Evolutionary conservation across 176 grass and related monocot species (phyloP).

Genomic region (Oryza nivara): DNA sequence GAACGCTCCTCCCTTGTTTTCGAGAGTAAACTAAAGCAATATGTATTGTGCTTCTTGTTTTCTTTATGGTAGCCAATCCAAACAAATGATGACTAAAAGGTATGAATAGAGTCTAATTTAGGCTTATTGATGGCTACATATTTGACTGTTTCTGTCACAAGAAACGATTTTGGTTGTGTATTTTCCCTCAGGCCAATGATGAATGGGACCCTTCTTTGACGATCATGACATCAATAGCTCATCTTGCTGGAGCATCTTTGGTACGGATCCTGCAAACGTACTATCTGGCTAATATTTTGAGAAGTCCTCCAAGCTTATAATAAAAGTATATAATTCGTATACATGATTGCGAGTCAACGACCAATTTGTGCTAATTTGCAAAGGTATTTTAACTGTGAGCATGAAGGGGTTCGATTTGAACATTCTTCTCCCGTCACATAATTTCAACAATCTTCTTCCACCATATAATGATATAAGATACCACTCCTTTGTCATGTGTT

Average conservation of each 20-base stretch:
- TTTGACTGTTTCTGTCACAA: conserved; percentile 28
- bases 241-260: conserved; percentile 40
- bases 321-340: neutral
- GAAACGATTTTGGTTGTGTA: neutral
- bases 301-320: neutral
- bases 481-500: neutral
- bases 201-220: conserved; percentile 30
- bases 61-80: conserved; percentile 13
- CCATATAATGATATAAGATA: neutral
- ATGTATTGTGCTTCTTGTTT: conserved; percentile 33
- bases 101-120: conserved; percentile 19
- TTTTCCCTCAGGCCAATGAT: neutral
- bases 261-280: conserved; percentile 8
- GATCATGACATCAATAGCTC: conserved; percentile 28
- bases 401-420: neutral
- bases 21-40: neutral
- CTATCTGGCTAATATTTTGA: conserved; percentile 6
- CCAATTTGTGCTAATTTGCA: neutral
- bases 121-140: conserved; percentile 1
- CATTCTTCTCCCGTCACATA: neutral
- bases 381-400: neutral
- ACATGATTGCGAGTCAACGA: neutral
- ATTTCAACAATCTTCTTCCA: neutral
- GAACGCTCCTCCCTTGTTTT: neutral
- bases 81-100: conserved; percentile 42